Evolutionary conservation across 2,329 filamentous ascomycete genomes (phyloP).

Genomic region (Sporothrix globosa): DNA sequence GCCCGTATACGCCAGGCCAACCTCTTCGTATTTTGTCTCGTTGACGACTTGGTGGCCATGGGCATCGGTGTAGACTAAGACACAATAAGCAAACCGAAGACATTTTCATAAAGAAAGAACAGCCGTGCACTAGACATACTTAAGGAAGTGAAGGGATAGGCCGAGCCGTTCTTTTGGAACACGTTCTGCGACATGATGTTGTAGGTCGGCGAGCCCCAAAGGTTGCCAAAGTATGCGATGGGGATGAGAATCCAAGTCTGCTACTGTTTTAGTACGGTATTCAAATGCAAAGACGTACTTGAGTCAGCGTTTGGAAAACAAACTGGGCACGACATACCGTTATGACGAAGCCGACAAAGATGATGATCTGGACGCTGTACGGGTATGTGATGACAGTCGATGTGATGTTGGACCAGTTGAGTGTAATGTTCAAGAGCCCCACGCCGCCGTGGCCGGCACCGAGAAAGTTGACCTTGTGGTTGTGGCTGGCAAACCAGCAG

Average conservation of each 20-base stretch:
- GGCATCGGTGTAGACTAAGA: conserved; percentile 30
- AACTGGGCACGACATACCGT: conserved; percentile 15
- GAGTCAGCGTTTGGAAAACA: neutral
- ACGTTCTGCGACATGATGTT: conserved; percentile 37
- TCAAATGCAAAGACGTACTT: neutral
- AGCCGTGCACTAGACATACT: neutral
- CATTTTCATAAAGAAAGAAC: neutral
- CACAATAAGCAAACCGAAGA: neutral
- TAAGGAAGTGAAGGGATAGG: conserved; percentile 32
- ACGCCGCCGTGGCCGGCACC: conserved; percentile 36
- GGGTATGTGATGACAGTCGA: conserved; percentile 36
- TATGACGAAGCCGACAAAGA: conserved; percentile 36
- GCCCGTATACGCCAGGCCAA: conserved; percentile 36
- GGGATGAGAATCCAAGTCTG: conserved; percentile 38
- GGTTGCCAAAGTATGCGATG: conserved; percentile 36
- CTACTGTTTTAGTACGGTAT: neutral
- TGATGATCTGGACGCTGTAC: conserved; percentile 36
- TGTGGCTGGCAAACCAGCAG: conserved; percentile 37
- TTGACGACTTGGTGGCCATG: conserved; percentile 33
- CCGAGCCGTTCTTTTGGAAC: conserved; percentile 35
- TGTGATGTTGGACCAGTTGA: conserved; percentile 38
- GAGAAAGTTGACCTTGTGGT: conserved; percentile 37
- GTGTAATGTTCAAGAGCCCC: conserved; percentile 36
- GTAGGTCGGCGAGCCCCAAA: conserved; percentile 36
- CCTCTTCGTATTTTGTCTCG: conserved; percentile 36